A percentile compares a stretch with the other conserved stretches of the same genome.
Evolutionary conservation across 805 yeast species (phyloP).

Genomic region (Saturnispora besseyi): DNA sequence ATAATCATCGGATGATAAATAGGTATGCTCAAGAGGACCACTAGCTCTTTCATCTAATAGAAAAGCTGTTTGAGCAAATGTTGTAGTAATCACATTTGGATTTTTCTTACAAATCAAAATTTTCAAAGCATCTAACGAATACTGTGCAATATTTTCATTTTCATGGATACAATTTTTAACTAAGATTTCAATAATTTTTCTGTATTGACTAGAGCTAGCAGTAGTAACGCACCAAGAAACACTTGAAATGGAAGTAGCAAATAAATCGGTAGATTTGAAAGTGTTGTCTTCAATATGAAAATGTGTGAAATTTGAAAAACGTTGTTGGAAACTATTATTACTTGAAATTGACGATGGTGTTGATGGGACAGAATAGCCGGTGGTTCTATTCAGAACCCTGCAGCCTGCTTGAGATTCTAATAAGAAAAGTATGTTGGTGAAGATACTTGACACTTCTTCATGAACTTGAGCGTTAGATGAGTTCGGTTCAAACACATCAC

Average conservation of each 20-base stretch:
- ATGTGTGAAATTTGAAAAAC: conserved; percentile 31
- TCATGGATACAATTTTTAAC: conserved; percentile 70
- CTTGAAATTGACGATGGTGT: conserved; percentile 17
- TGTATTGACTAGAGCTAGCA: conserved; percentile 33
- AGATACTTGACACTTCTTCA: conserved; percentile 57
- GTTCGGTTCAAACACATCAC: conserved; percentile 35
- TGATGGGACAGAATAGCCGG: conserved; percentile 9
- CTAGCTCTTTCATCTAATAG: conserved; percentile 63
- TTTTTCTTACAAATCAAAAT: conserved; percentile 58
- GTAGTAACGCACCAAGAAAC: conserved; percentile 59
- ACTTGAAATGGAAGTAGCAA: conserved; percentile 60
- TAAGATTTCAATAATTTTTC: conserved; percentile 63
- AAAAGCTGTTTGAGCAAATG: conserved; percentile 73
- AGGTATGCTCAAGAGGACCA: conserved; percentile 44
- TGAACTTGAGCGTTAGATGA: conserved; percentile 46
- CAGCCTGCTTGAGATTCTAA: conserved; percentile 55
- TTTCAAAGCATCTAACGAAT: conserved; percentile 56
- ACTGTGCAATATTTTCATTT: conserved; percentile 49
- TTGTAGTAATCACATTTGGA: conserved; percentile 60
- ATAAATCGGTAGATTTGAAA: conserved; percentile 42
- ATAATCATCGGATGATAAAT: conserved; percentile 53
- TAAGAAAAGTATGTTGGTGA: conserved; percentile 46
- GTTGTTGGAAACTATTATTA: conserved; percentile 25
- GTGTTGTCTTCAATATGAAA: conserved; percentile 28
- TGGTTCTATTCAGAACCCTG: conserved; percentile 17